Evolutionary conservation across 768 basidiomycete species (phyloP).

Genomic region (Gymnopilus junonius): DNA sequence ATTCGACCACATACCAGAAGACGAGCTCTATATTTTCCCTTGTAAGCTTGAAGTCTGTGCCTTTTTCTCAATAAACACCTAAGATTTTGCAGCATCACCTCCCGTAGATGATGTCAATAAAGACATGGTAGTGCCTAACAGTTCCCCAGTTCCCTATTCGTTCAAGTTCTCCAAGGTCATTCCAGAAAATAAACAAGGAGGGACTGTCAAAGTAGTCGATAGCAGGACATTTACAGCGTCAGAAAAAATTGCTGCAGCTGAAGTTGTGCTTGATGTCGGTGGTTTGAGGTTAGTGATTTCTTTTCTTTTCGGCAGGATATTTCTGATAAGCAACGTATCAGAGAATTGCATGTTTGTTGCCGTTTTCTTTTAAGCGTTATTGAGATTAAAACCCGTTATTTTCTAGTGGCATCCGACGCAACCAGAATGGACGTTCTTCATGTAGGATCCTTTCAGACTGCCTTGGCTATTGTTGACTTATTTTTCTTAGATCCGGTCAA

Average conservation of each 20-base stretch:
- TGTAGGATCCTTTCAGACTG: conserved; percentile 37
- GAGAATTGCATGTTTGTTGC: conserved; percentile 57
- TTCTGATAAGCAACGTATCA: conserved; percentile 11
- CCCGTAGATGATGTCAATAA: conserved; percentile 44
- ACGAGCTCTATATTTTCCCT: conserved; percentile 59
- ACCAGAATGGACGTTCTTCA: conserved; percentile 67
- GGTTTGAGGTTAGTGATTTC: conserved; percentile 53
- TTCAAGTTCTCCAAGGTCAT: conserved; percentile 56
- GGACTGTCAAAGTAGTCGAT: conserved; percentile 65
- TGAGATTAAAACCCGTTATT: not conserved
- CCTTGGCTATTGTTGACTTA: not conserved
- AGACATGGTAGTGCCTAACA: conserved; percentile 53
- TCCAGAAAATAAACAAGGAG: conserved; percentile 50
- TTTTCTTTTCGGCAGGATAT: not conserved
- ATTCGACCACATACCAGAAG: conserved; percentile 58
- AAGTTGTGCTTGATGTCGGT: conserved; percentile 62
- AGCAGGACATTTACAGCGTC: conserved; percentile 55
- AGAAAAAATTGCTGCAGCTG: conserved; percentile 57
- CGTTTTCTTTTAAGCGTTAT: not conserved
- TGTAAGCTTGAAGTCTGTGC: conserved; percentile 21
- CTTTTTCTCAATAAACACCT: not conserved
- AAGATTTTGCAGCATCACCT: conserved; percentile 35
- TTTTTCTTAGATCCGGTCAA: conserved; percentile 47
- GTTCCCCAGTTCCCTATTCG: conserved; percentile 54
- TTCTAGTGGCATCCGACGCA: conserved; percentile 73